These are phyloP conservation scores for Aspergillus calidoustus DNA, from an alignment of 2,329 filamentous ascomycete species.

Conservation along the genomic window DNA sequence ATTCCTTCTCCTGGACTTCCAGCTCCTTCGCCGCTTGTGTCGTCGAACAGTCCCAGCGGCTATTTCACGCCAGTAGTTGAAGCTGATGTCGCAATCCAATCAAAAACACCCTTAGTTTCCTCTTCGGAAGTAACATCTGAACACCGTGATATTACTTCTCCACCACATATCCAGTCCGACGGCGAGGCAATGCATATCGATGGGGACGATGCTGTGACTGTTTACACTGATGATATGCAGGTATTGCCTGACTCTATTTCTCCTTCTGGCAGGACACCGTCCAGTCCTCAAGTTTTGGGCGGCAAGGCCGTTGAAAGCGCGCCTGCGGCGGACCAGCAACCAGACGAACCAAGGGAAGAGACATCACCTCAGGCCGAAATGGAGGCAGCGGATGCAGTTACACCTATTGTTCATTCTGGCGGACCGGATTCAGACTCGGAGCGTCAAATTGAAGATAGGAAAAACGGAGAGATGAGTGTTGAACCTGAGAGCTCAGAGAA, in stretches of 20 bases:
- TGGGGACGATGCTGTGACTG: constrained; percentile 4
- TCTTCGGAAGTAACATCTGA: constrained; percentile 1
- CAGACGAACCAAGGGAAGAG: not conserved
- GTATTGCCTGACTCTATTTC: constrained; percentile 5
- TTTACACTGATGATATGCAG: constrained; percentile 8
- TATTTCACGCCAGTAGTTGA: constrained; percentile 37
- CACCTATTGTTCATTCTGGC: not conserved
- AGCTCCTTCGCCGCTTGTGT: constrained; percentile 44
- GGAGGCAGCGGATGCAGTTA: not conserved
- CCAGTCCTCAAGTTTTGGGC: not conserved
- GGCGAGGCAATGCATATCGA: not conserved
- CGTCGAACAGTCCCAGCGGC: constrained; percentile 28
- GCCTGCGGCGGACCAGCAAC: not conserved
- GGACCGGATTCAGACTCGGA: not conserved
- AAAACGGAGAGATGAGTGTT: not conserved
- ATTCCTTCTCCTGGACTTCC: constrained; percentile 46
- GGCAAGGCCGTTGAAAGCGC: not conserved
- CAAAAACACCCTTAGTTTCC: constrained; percentile 2
- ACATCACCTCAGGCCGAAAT: not conserved
- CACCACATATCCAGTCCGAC: not conserved
- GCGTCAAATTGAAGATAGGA: not conserved
- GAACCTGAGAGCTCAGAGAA: not conserved
- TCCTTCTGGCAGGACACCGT: not conserved
- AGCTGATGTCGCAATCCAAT: constrained; percentile 20
- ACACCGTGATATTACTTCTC: constrained; percentile 1